phyloP scores from a whole-genome alignment of 768 basidiomycete genomes.

The Hysterangium stoloniferum region DNA sequence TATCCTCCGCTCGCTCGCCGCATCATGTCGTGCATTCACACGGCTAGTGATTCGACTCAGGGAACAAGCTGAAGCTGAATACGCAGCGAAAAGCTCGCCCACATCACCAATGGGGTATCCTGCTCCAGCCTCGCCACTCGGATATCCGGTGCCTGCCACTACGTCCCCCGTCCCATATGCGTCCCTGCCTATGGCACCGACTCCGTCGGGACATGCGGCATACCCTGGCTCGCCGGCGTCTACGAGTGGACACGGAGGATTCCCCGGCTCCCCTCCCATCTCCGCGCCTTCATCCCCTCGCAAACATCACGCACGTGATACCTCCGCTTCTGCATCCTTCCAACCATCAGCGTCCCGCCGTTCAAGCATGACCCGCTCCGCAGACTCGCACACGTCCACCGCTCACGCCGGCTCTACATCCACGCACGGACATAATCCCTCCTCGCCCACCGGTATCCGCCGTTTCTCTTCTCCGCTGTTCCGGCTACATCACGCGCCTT shows the following conservation, averaged over 20 bases:
- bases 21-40: slow-evolving; percentile 67
- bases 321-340: slow-evolving; percentile 19
- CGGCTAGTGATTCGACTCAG: slow-evolving; percentile 74
- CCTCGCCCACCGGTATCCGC: not conserved
- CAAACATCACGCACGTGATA: slow-evolving; percentile 26
- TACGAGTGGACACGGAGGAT: not conserved
- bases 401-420: slow-evolving; percentile 3
- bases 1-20: slow-evolving; percentile 22
- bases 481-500: slow-evolving; percentile 61
- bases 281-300: slow-evolving; percentile 33
- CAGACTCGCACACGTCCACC: slow-evolving; percentile 11
- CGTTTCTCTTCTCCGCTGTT: slow-evolving; percentile 65
- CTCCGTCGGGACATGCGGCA: too few species aligned
- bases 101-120: slow-evolving; percentile 4
- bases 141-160: too few species aligned
- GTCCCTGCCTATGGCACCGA: too few species aligned
- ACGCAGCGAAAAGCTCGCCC: slow-evolving; percentile 17
- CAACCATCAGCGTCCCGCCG: slow-evolving; percentile 9
- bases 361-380: slow-evolving; percentile 6
- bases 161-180: slow-evolving; percentile 2
- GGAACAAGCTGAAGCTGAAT: slow-evolving; percentile 66
- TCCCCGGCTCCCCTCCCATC: too few species aligned
- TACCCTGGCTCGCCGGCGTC: not conserved
- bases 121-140: slow-evolving; percentile 6
- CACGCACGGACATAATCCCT: too few species aligned